These are phyloP conservation scores for Didymella lethalis DNA, from an alignment of 2,329 filamentous ascomycete species.

Conservation along the genomic window DNA sequence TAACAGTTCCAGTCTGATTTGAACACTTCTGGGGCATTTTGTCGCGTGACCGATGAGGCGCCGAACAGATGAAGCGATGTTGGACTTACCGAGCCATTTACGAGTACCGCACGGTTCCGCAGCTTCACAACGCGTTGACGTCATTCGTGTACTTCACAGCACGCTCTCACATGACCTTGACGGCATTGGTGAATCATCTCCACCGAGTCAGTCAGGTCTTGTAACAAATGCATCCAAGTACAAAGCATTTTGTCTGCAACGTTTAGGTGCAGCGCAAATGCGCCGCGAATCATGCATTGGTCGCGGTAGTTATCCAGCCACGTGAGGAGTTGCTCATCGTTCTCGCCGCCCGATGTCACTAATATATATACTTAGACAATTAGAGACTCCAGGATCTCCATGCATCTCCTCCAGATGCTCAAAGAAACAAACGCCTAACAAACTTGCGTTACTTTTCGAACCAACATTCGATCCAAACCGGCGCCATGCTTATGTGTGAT, in stretches of 20 bases:
- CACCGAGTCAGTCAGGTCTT: background rate
- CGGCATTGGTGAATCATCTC: background rate
- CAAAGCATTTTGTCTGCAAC: background rate
- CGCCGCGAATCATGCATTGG: constrained; percentile 6
- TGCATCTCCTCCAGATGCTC: background rate
- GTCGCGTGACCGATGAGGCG: background rate
- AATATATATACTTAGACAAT: constrained; percentile 10
- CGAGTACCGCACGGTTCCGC: background rate
- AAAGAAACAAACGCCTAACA: constrained; percentile 3
- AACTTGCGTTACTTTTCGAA: background rate
- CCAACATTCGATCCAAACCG: constrained; percentile 7
- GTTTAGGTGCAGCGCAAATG: background rate
- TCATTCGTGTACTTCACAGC: constrained; percentile 1
- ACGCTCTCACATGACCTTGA: constrained; percentile 5
- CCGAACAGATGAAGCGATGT: background rate
- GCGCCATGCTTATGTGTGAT: constrained; percentile 16
- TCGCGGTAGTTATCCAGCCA: background rate
- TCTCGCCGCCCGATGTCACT: background rate
- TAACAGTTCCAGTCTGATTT: constrained; percentile 1
- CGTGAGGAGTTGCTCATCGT: background rate
- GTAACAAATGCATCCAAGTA: background rate
- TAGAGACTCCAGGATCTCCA: background rate
- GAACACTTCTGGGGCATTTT: constrained; percentile 31
- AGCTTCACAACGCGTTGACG: constrained; percentile 11
- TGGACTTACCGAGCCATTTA: background rate